Evolutionary conservation across 106 monocot species (phyloP).

Genomic region (Dendrobium officinale): DNA sequence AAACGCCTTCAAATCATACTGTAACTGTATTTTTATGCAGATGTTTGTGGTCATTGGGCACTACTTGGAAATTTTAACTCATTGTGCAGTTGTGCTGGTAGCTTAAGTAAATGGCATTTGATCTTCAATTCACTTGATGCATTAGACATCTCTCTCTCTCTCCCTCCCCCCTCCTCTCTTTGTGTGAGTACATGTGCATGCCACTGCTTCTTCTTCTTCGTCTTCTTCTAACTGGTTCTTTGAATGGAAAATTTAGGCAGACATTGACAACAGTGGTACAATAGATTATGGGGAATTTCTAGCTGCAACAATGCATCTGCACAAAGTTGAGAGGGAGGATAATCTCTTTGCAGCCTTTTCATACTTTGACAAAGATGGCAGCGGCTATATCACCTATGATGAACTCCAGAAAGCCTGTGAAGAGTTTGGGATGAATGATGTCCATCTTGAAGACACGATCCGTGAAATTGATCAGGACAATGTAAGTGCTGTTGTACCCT

Average conservation of each 20-base stretch:
- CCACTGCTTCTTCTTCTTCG: not conserved
- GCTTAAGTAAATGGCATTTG: not conserved
- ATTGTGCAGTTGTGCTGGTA: not conserved
- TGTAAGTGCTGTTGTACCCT: slow-evolving; percentile 7
- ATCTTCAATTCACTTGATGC: not conserved
- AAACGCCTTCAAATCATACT: too few species aligned
- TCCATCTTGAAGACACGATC: slow-evolving; percentile 22
- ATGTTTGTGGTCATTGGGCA: not conserved
- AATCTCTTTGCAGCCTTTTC: slow-evolving; percentile 33
- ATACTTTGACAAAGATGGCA: slow-evolving; percentile 40
- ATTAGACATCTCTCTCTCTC: not conserved
- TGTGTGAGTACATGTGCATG: not conserved
- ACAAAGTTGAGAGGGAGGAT: slow-evolving; percentile 35
- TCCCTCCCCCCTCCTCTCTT: not conserved
- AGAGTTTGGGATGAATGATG: slow-evolving; percentile 29
- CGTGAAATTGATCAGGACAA: slow-evolving; percentile 33
- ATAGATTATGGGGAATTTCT: slow-evolving; percentile 34
- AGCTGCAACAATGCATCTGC: slow-evolving; percentile 30
- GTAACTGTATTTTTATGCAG: not conserved
- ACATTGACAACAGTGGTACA: slow-evolving; percentile 32
- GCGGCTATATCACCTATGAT: slow-evolving; percentile 38
- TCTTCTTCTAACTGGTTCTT: not conserved
- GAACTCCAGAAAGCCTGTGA: slow-evolving; percentile 24
- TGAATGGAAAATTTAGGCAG: slow-evolving; percentile 21
- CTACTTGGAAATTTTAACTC: not conserved